Evolutionary conservation across 441 rosid genomes (phyloP), one percentile per base, ranked within the genome.

Genomic region (Corymbia citriodora): DNA sequence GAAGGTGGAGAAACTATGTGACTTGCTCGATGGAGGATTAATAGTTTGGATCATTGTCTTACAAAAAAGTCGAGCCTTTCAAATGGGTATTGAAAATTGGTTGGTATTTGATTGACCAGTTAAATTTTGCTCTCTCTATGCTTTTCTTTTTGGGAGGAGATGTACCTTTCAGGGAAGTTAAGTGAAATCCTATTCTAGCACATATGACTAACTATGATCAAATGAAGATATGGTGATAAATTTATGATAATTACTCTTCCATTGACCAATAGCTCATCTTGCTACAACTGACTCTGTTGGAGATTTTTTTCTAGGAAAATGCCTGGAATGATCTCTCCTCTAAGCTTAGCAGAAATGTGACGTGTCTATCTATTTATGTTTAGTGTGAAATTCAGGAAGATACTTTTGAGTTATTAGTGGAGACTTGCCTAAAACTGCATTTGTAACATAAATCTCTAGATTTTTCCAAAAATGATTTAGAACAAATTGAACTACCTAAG

Each of bases 141-240:
- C 45, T 40, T 40, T 40, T 40, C 45, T 40, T 40, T 40, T 40
- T 98, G 90, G 98, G 98, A 89, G 98, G 98, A 89, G 98, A 97
- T 91, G 98, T 98, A 87, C 99, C 99, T 86, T 98, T 98, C 89
- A 95, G 95, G 95, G 83, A 95, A 96, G 98, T 99, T 96, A 83
- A 89, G 93, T 89, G 48, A 90, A 88, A 61, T 61, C 89, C 8
- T 83, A 90, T 48, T 90, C 81, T 81, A 65, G 10, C 65, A 89
- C 88, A 61, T n/a, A 68, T 89, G 88, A 23, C 57, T 79, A 48
- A n/a, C 68, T 50, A 11, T 27, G 50, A n/a, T 63, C 48, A 13
- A 21, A 61, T 11, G 68, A 61, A 25, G 68, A 27, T 61, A 27
- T 61, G 68, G 27, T 52, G 31, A 27, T 88, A 40, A 65, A 15